These are phyloP conservation scores for Dendrobium huoshanense DNA, from an alignment of 106 monocot genomes.

Conservation along the genomic window DNA sequence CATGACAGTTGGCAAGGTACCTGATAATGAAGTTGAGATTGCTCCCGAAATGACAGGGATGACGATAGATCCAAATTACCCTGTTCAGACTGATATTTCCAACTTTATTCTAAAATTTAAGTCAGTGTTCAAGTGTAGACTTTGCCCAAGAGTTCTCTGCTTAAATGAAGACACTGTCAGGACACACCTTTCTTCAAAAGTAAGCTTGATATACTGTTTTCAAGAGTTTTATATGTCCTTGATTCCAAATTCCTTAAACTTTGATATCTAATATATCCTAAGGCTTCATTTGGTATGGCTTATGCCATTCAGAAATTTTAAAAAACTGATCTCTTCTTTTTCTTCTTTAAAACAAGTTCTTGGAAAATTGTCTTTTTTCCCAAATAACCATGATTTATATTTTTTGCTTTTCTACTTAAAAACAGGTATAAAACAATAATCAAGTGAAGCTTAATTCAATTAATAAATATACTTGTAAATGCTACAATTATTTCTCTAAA, in stretches of 20 bases:
- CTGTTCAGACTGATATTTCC: background rate
- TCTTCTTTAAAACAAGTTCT: background rate
- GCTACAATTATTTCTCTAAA: background rate
- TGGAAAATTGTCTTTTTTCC: too few species aligned
- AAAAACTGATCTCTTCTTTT: background rate
- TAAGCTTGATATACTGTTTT: background rate
- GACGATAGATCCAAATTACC: background rate
- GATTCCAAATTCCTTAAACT: background rate
- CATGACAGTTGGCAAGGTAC: background rate
- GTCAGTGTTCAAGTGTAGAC: constrained; percentile 10
- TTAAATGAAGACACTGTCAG: constrained; percentile 9
- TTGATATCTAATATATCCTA: background rate
- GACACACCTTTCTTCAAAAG: constrained; percentile 9
- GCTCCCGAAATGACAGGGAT: background rate
- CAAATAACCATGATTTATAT: too few species aligned
- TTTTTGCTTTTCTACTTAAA: background rate
- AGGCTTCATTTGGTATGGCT: background rate
- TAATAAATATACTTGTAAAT: background rate
- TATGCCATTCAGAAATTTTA: background rate
- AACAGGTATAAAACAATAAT: background rate
- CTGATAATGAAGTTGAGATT: background rate
- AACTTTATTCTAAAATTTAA: constrained; percentile 10
- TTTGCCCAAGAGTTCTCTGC: constrained; percentile 11
- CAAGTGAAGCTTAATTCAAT: background rate
- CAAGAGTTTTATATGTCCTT: background rate